phyloP scores from a whole-genome alignment of 2,329 filamentous ascomycete genomes.

The Scleromitrula shiraiana region DNA sequence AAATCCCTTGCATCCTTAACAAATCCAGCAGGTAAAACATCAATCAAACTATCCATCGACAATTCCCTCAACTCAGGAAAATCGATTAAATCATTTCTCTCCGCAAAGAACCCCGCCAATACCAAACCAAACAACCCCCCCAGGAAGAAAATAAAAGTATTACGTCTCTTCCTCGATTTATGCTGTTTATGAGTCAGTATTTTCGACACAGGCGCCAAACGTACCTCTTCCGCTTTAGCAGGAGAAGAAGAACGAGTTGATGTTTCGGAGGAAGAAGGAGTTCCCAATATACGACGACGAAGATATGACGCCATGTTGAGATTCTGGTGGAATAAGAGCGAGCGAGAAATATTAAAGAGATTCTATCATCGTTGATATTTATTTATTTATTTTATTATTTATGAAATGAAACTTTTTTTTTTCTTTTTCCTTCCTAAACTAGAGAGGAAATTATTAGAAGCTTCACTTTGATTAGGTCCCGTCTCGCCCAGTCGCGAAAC shows the following conservation, averaged over 20 bases:
- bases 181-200: constrained; percentile 27
- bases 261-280: constrained; percentile 12
- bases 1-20: constrained; percentile 80
- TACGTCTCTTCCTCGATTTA: constrained; percentile 47
- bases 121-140: constrained; percentile 86
- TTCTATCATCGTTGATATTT: no score
- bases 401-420: no score
- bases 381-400: no score
- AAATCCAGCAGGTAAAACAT: constrained; percentile 79
- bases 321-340: no score
- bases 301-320: background rate
- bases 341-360: no score
- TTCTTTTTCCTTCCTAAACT: no score
- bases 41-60: constrained; percentile 78
- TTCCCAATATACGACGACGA: constrained; percentile 1
- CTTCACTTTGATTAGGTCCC: no score
- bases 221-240: constrained; percentile 35
- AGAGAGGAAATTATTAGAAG: no score
- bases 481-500: no score
- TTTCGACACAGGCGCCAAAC: constrained; percentile 43
- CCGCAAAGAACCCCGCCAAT: constrained; percentile 83
- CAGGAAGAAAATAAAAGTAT: constrained; percentile 75
- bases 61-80: constrained; percentile 61
- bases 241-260: constrained; percentile 13
- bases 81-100: constrained; percentile 81